Base-by-base conservation (phyloP, 78 protist genomes). In the Guillardia theta region DNA sequence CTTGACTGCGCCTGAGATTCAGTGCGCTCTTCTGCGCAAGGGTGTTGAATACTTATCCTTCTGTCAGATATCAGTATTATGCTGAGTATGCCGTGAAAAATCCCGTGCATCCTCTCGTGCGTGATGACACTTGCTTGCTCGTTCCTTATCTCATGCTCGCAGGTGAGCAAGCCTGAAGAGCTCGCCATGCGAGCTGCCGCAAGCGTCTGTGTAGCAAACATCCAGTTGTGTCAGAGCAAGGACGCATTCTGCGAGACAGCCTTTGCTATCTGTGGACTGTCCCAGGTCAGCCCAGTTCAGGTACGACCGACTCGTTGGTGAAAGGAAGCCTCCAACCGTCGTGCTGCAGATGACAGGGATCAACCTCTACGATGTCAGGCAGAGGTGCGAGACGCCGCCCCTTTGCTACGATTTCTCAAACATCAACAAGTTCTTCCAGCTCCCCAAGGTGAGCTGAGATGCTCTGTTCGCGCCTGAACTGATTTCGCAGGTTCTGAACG, bases 391-490 rank as follows among this genome's bases (percentile, higher is more conserved):
- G 12, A 10, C 9, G 18, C 95, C 77, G 12, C 97, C 97, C 83
- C 95, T 97, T 36, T 97, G 98, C 95, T 97, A 97, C 93, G 96
- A 97, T 95, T 97, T 97, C 48, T 94, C 97, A 1, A 9, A 30
- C 48, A 21, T 33, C 2, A 39, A 18, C 5, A 43, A 45, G 33
- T 88, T 2, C 43, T 48, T 94, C 41, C 0, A 37, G 36, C 94
- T 24, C 27, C 94, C 95, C 45, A 41, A 47, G 43, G 54, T 80
- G 33, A 4, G 6, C 36, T 12, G 78, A 0, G 41, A 62, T 44
- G 15, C 58, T 50, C 15, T 50, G 58, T 15, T 50, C 30, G 10
- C 58, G 30, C 58, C 58, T 10, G 58, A 50, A 10, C 58, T 50
- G 58, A 50, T 50, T 50, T 50, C n/a, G n/a, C n/a, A n/a, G n/a